These are phyloP conservation scores for Funneliformis mosseae DNA, from an alignment of 192 early-diverging fungal species.

Conservation along the genomic window DNA sequence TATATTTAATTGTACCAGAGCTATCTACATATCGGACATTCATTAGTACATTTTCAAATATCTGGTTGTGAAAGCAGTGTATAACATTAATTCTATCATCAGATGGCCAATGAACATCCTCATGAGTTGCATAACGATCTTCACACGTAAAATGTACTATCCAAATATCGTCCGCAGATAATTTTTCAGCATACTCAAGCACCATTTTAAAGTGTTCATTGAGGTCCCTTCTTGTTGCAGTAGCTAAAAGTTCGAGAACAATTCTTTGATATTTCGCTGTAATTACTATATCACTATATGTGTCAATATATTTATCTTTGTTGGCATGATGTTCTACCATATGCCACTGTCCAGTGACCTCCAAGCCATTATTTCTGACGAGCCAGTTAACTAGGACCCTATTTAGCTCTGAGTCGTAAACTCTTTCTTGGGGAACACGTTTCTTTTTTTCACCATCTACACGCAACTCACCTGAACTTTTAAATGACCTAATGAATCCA, in stretches of 20 bases:
- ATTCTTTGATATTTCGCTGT: not conserved
- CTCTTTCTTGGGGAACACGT: slow-evolving; percentile 36
- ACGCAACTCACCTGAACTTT: slow-evolving; percentile 14
- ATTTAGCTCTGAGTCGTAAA: slow-evolving; percentile 37
- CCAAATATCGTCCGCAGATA: slow-evolving; percentile 32
- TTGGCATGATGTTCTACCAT: slow-evolving; percentile 27
- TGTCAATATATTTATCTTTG: not conserved
- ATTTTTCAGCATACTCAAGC: slow-evolving; percentile 11
- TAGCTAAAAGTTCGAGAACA: slow-evolving; percentile 37
- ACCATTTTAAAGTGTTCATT: slow-evolving; percentile 31
- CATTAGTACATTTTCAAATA: too few relatives aligned
- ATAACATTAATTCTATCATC: not conserved
- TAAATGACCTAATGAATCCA: slow-evolving; percentile 28
- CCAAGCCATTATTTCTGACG: not conserved
- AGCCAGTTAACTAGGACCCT: slow-evolving; percentile 38
- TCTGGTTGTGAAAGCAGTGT: too few relatives aligned
- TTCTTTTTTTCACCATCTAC: slow-evolving; percentile 16
- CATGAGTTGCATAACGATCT: too few relatives aligned
- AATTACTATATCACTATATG: slow-evolving; percentile 35
- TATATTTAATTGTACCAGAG: too few relatives aligned
- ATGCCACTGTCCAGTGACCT: slow-evolving; percentile 38
- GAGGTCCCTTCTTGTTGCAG: slow-evolving; percentile 33
- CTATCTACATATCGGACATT: too few relatives aligned
- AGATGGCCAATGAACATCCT: not conserved
- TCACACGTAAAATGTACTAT: slow-evolving; percentile 4